Conservation (phyloP, 345 rosid species). For the Nephelium lappaceum region DNA sequence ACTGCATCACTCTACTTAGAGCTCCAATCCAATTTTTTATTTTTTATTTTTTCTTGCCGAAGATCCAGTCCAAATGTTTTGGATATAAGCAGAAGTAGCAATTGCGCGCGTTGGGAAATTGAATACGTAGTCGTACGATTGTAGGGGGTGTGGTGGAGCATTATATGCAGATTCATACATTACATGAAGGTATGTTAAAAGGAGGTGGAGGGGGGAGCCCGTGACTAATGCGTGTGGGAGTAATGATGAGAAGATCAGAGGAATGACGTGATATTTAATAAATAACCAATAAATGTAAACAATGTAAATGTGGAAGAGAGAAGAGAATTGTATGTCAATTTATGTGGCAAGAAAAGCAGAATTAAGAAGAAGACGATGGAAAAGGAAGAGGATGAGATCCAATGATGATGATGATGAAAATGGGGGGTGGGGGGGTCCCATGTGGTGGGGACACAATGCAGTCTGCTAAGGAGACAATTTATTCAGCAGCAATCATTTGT, state of each 20-base stretch:
- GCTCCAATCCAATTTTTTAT: too few relatives aligned
- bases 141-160: neutral
- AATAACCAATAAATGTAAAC: neutral
- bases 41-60: too few relatives aligned
- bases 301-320: neutral
- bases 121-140: too few relatives aligned
- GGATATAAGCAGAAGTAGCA: too few relatives aligned
- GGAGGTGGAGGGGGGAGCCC: conserved; percentile 22
- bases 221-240: conserved; percentile 35
- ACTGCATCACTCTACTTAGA: too few relatives aligned
- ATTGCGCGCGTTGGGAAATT: too few relatives aligned
- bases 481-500: conserved; percentile 54
- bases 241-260: conserved; percentile 23
- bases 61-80: too few relatives aligned
- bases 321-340: too few relatives aligned
- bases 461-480: conserved; percentile 39
- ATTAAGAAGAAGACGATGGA: neutral
- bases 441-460: conserved; percentile 33
- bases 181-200: neutral
- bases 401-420: conserved; percentile 1
- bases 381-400: neutral
- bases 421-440: neutral
- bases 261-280: conserved; percentile 28
- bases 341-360: too few relatives aligned
- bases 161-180: neutral